These are phyloP conservation scores for Amoeboaphelidium protococcarum DNA, from an alignment of 371 early-diverging fungal genomes.

Conservation along the genomic window DNA sequence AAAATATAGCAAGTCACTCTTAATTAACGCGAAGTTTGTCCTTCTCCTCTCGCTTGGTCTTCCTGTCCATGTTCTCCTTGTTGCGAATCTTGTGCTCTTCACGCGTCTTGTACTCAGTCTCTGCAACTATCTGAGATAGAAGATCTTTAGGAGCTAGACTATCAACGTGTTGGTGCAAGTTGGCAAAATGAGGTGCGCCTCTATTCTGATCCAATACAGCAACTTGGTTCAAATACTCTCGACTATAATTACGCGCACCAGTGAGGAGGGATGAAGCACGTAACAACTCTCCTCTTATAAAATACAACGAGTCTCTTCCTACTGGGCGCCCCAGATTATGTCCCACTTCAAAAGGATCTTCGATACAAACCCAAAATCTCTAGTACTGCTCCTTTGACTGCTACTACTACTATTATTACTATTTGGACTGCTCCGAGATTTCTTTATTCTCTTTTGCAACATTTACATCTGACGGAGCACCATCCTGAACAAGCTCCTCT, in stretches of 20 bases:
- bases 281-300: not conserved
- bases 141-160: not conserved
- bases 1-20: too few species aligned
- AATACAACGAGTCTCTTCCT: not conserved
- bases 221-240: not conserved
- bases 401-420: not conserved
- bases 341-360: constrained; percentile 1
- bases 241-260: not conserved
- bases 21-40: not conserved
- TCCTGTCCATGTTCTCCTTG: not conserved
- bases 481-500: too few species aligned
- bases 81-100: not conserved
- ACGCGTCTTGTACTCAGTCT: not conserved
- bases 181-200: too few species aligned
- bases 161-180: too few species aligned
- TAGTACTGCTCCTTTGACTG: not conserved
- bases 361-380: not conserved
- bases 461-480: too few species aligned
- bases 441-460: not conserved
- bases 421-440: not conserved
- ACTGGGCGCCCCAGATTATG: not conserved
- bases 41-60: not conserved
- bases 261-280: not conserved
- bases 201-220: not conserved
- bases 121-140: not conserved